Evolutionary conservation across 768 basidiomycete genomes (phyloP).

Genomic region (Lentinula sp.): DNA sequence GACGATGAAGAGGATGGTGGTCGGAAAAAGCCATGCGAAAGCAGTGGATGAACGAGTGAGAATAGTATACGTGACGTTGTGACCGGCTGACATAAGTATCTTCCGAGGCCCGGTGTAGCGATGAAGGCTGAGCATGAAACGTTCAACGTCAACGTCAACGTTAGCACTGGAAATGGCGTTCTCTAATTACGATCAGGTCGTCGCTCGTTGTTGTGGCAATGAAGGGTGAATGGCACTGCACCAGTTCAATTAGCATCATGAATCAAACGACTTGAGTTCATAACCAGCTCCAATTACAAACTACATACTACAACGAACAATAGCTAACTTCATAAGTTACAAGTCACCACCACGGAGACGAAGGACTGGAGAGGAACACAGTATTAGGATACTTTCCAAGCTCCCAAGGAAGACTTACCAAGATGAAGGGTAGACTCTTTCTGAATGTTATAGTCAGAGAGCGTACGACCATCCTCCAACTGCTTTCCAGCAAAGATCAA

Average conservation of each 20-base stretch:
- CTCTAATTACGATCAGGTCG: neutral
- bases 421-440: conserved; percentile 41
- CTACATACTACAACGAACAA: neutral
- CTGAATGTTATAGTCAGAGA: conserved; percentile 67
- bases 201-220: neutral
- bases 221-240: too few species aligned
- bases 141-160: neutral
- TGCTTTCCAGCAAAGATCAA: conserved; percentile 82
- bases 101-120: too few species aligned
- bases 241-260: neutral
- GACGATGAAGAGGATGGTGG: conserved; percentile 14
- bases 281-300: neutral
- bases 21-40: conserved; percentile 10
- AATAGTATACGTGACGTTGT: neutral
- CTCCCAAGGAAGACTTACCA: conserved; percentile 20
- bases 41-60: conserved; percentile 5
- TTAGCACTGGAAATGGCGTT: too few species aligned
- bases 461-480: conserved; percentile 79
- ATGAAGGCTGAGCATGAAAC: neutral
- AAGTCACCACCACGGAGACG: conserved; percentile 33
- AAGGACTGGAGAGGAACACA: conserved; percentile 22
- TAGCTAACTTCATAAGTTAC: neutral
- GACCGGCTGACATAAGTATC: neutral
- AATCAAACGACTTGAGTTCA: neutral
- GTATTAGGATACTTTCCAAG: neutral